phyloP scores from a whole-genome alignment of 2,329 filamentous ascomycete species.

The Aspergillus sp. region DNA sequence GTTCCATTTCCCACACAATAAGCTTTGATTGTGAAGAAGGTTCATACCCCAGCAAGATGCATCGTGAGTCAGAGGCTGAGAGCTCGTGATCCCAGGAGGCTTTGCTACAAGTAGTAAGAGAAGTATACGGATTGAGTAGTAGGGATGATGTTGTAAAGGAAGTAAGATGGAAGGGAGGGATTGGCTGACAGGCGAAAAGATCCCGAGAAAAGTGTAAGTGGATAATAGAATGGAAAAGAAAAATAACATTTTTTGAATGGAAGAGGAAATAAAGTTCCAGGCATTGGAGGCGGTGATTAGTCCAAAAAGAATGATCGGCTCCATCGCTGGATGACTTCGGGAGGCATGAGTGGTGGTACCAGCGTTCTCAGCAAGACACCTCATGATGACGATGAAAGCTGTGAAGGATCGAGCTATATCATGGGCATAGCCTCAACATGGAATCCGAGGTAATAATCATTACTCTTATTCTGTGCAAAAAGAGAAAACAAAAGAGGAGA shows the following conservation, averaged over 20 bases:
- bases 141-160: neutral
- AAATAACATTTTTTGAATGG: neutral
- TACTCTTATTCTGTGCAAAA: no score
- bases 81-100: neutral
- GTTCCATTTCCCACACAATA: no score
- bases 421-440: neutral
- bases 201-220: neutral
- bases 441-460: neutral
- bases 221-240: neutral
- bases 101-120: neutral
- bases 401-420: neutral
- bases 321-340: neutral
- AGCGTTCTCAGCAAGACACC: slow-evolving; percentile 9
- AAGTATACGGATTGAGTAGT: no score
- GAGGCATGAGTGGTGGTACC: slow-evolving; percentile 1
- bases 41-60: neutral
- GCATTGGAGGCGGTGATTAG: neutral
- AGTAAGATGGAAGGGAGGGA: neutral
- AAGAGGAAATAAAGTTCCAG: slow-evolving; percentile 11
- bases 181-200: neutral
- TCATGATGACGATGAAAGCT: slow-evolving; percentile 17
- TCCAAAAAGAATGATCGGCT: slow-evolving; percentile 1
- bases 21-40: no score
- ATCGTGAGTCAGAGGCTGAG: neutral
- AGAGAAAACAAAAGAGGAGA: no score